These are phyloP conservation scores for Populus hybrid DNA, from an alignment of 441 rosid genomes.

Conservation along the genomic window DNA sequence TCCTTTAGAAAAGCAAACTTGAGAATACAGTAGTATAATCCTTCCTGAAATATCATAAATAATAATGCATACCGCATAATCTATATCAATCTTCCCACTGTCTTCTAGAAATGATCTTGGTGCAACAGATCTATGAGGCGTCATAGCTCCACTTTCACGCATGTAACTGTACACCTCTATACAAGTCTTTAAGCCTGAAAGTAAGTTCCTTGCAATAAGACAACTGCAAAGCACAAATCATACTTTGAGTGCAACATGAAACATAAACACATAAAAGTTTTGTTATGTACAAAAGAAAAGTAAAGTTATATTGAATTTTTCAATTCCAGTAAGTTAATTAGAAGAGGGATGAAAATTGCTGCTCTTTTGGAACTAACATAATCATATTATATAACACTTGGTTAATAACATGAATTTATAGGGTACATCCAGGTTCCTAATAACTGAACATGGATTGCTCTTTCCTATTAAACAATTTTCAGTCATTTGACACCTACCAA, in stretches of 20 bases:
- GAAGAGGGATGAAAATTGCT: background rate
- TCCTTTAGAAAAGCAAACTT: background rate
- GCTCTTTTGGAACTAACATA: background rate
- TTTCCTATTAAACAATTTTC: background rate
- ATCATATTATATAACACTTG: background rate
- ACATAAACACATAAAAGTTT: conserved; percentile 3
- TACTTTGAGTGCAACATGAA: conserved; percentile 8
- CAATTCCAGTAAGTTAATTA: background rate
- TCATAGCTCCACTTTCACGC: conserved; percentile 53
- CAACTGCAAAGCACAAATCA: conserved; percentile 53
- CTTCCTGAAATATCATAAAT: conserved; percentile 5
- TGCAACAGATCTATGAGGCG: conserved; percentile 40
- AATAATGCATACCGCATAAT: conserved; percentile 40
- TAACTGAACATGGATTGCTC: conserved; percentile 1
- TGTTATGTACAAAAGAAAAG: background rate
- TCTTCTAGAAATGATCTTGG: conserved; percentile 60
- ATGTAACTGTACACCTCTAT: conserved; percentile 71
- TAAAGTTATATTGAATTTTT: background rate
- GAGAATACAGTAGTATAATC: background rate
- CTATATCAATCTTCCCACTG: conserved; percentile 46
- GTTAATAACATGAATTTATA: background rate
- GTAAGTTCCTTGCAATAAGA: conserved; percentile 69
- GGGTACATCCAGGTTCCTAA: background rate
- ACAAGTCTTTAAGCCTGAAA: conserved; percentile 74
- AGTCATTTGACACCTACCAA: background rate